Conservation (phyloP, 805 yeast species). For the Pichia occidentalis region DNA sequence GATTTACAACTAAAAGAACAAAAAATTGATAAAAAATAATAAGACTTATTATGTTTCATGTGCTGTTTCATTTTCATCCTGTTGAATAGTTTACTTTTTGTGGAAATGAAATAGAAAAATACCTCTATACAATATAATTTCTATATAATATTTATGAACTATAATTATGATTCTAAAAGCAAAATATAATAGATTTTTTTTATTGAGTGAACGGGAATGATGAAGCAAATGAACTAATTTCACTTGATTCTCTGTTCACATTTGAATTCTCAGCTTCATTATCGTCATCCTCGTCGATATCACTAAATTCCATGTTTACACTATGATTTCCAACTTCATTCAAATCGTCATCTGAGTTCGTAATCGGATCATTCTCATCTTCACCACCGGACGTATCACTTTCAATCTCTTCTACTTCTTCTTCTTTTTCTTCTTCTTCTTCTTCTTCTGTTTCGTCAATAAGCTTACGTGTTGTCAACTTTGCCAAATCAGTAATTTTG, state of each 20-base stretch:
- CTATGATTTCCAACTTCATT: conserved; percentile 5
- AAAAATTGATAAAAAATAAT: too few species aligned
- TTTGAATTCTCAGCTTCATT: not conserved
- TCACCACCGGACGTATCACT: conserved; percentile 16
- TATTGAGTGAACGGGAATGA: conserved; percentile 12
- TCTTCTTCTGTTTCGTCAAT: conserved; percentile 9
- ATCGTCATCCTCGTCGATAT: conserved; percentile 9
- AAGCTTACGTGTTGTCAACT: conserved; percentile 1
- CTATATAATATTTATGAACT: not conserved
- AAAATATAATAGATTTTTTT: too few species aligned
- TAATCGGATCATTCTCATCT: conserved; percentile 13
- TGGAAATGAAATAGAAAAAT: too few species aligned
- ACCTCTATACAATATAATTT: too few species aligned
- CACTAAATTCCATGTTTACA: conserved; percentile 12
- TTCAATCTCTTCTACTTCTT: conserved; percentile 11
- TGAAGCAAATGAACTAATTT: conserved; percentile 11
- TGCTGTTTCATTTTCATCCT: not conserved
- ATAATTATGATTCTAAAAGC: too few species aligned
- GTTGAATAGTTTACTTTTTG: conserved; percentile 4
- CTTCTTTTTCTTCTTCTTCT: not conserved
- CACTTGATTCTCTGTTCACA: conserved; percentile 5
- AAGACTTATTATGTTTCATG: too few species aligned
- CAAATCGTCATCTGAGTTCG: conserved; percentile 11
- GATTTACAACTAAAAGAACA: too few species aligned
- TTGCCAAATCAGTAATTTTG: conserved; percentile 1